phyloP scores from a whole-genome alignment of 202 grass and related monocot species.

The Zoysia matrella region DNA sequence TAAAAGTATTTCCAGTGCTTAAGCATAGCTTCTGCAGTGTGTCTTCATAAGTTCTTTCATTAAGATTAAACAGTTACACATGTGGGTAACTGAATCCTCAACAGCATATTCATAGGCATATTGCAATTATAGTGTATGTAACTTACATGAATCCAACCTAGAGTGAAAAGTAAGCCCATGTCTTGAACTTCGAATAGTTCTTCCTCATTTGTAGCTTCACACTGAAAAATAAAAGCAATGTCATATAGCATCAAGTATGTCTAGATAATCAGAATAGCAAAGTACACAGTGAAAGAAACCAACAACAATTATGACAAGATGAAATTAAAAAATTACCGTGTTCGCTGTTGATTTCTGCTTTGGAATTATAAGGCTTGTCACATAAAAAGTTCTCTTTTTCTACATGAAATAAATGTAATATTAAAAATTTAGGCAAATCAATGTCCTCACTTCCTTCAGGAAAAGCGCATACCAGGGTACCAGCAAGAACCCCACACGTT shows the following conservation, averaged over 20 bases:
- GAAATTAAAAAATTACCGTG: slow-evolving; percentile 68
- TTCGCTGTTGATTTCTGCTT: slow-evolving; percentile 97
- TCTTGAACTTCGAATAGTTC: slow-evolving; percentile 99
- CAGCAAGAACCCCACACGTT: slow-evolving; percentile 98
- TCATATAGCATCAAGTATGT: slow-evolving; percentile 16
- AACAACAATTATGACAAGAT: background rate
- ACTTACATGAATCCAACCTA: slow-evolving; percentile 99
- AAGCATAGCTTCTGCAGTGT: slow-evolving; percentile 16
- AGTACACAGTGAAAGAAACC: background rate
- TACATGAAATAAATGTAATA: slow-evolving; percentile 55
- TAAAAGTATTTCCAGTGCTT: background rate
- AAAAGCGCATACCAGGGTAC: slow-evolving; percentile 76
- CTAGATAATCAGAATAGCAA: slow-evolving; percentile 28
- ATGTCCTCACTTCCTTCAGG: slow-evolving; percentile 7
- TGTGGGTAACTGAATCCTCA: too few species aligned
- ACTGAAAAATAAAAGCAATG: slow-evolving; percentile 51
- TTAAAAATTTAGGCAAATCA: slow-evolving; percentile 49
- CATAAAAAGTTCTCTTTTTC: slow-evolving; percentile 95
- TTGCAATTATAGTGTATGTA: background rate
- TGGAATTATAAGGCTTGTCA: slow-evolving; percentile 94
- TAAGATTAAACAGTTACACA: slow-evolving; percentile 16
- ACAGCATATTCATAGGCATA: background rate
- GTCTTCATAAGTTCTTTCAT: slow-evolving; percentile 6
- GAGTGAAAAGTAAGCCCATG: slow-evolving; percentile 86
- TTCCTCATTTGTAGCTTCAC: slow-evolving; percentile 99